Evolutionary conservation across 1,284 basidiomycete genomes (phyloP).

Genomic region (Ustilago vetiveriae): DNA sequence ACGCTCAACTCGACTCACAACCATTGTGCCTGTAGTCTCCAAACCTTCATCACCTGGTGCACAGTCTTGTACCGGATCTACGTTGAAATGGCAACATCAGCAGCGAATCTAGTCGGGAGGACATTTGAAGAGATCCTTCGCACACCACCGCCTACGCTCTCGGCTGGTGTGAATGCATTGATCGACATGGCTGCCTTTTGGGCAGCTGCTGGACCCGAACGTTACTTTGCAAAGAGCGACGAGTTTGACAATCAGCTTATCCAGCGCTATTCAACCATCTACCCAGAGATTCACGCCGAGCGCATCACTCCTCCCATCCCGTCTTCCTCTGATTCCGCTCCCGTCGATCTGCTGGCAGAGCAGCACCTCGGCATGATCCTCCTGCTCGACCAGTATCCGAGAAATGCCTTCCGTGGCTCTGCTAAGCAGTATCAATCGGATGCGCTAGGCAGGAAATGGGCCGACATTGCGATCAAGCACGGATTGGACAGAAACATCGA

Average conservation of each 20-base stretch:
- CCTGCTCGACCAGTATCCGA: conserved; percentile 36
- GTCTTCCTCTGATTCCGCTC: not conserved
- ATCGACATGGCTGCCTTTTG: conserved; percentile 36
- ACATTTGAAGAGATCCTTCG: conserved; percentile 36
- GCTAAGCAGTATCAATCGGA: conserved; percentile 32
- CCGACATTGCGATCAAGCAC: conserved; percentile 22
- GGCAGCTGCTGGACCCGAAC: conserved; percentile 35
- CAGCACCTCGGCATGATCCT: conserved; percentile 43
- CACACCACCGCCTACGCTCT: conserved; percentile 12
- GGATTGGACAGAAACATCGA: conserved; percentile 16
- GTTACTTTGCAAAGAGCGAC: conserved; percentile 23
- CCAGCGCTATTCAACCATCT: conserved; percentile 20
- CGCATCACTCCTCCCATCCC: conserved; percentile 9
- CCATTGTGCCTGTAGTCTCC: no score
- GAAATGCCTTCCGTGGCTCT: conserved; percentile 31
- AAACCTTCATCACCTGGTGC: not conserved
- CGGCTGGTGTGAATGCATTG: conserved; percentile 17
- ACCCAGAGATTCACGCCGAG: conserved; percentile 19
- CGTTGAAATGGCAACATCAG: conserved; percentile 2
- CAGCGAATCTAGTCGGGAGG: conserved; percentile 10
- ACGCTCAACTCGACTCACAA: no score
- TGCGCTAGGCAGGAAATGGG: conserved; percentile 23
- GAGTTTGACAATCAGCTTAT: conserved; percentile 34
- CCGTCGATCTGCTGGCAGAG: conserved; percentile 3
- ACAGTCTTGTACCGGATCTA: no score